Conservation (phyloP, 371 early-diverging fungal genomes). For the Aphelidium insulamus region DNA sequence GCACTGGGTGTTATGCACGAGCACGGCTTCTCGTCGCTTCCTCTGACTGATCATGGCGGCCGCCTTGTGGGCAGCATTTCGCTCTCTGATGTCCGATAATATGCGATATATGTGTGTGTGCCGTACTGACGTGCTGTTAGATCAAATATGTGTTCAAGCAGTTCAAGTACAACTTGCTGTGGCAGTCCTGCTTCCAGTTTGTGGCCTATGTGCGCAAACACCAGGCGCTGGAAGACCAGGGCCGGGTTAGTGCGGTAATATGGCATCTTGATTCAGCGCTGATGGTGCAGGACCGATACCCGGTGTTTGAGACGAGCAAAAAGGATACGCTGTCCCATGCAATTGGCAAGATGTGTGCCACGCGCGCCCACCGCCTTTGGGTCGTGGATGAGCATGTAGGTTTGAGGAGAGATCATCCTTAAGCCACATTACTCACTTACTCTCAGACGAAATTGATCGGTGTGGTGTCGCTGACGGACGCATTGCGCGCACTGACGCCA, state of each 20-base stretch:
- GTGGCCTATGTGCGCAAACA: constrained; percentile 18
- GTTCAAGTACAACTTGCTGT: constrained; percentile 17
- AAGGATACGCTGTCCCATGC: constrained; percentile 40
- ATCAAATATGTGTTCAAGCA: constrained; percentile 22
- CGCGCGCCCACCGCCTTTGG: constrained; percentile 63
- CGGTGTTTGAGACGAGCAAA: constrained; percentile 49
- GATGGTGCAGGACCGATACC: constrained; percentile 30
- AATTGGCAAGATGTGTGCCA: constrained; percentile 50
- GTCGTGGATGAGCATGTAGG: no score
- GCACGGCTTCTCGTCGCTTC: constrained; percentile 31
- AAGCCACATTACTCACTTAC: no score
- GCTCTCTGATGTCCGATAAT: constrained; percentile 33
- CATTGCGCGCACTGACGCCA: no score
- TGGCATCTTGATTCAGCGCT: constrained; percentile 6
- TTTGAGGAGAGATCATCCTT: no score
- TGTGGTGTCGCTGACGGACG: no score
- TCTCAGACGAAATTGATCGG: no score
- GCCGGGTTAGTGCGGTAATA: not conserved
- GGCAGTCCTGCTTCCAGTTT: constrained; percentile 25
- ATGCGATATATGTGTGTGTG: constrained; percentile 1
- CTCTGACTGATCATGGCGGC: constrained; percentile 28
- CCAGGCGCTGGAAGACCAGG: constrained; percentile 20
- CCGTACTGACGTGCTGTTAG: no score
- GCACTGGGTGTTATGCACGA: constrained; percentile 11
- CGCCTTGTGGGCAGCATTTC: constrained; percentile 41